Evolutionary conservation across 495 filamentous ascomycete species (phyloP), one percentile per base, ranked within the genome.

Genomic region (Glarea lozoyensis): DNA sequence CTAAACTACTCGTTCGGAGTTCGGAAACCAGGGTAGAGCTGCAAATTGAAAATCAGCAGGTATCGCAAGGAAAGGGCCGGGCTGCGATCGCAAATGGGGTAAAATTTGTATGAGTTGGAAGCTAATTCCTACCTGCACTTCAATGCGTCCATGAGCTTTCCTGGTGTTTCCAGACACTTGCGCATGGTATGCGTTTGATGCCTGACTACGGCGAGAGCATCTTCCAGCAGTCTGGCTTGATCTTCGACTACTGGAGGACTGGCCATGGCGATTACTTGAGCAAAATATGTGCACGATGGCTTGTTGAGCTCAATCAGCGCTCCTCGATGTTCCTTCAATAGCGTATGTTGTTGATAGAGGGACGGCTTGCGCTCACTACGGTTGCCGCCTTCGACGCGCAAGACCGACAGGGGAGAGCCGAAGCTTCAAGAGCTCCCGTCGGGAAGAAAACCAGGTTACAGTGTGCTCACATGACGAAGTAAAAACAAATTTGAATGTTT

Each of bases 101-200:
- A n/a, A n/a, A n/a, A n/a, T n/a, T n/a, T n/a, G n/a, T n/a, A n/a
- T n/a, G n/a, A n/a, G n/a, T n/a, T n/a, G n/a, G n/a, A n/a, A n/a
- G n/a, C n/a, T n/a, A n/a, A n/a, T n/a, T 63, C 78, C 15, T 65
- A 97, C 92, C 90, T 92, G 87, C 92, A 97, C 65, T 98, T 98
- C 52, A 98, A 77, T 57, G 92, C 92, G 73, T 98, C 92, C 92
- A 98, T 98, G 48, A 98, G 79, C 77, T 98, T 98, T 35, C 92
- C 92, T 3, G 93, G 92, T 7, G 88, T 92, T 60, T 98, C 93
- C 37, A 98, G 75, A 59, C 87, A 94, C 70, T 90, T 92, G 67
- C 89, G 88, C 92, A 98, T 98, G 61, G 94, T 72, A 40, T 77
- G 70, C 18, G 88, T 87, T 76, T 98, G 92, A 66, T 97, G 93